Percentiles rank a stretch among this genome's conserved stretches.
Conservation (phyloP, 495 filamentous ascomycete species). For the Trichoderma asperelloides region DNA sequence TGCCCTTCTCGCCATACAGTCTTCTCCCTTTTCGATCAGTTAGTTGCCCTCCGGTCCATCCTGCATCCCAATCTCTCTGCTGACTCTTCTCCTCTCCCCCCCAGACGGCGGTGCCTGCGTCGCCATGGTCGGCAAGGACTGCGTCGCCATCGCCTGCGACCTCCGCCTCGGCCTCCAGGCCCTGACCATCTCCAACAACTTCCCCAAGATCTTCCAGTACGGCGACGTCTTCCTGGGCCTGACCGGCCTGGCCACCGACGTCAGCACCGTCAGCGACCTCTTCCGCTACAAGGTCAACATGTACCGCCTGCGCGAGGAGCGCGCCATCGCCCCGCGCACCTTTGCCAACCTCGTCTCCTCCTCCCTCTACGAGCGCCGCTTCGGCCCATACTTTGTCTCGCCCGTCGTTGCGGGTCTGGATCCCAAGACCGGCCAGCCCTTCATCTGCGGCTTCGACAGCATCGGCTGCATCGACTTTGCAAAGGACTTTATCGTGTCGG, state of each 20-base stretch:
- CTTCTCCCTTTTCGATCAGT: slow-evolving; percentile 87
- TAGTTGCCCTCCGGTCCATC: slow-evolving; percentile 23
- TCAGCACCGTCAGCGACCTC: slow-evolving; percentile 88
- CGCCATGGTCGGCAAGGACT: slow-evolving; percentile 98
- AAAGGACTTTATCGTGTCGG: slow-evolving; percentile 97
- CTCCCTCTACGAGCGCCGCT: slow-evolving; percentile 85
- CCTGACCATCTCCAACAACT: slow-evolving; percentile 97
- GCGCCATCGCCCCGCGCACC: slow-evolving; percentile 84
- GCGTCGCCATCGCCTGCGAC: slow-evolving; percentile 98
- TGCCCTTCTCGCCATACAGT: slow-evolving; percentile 28
- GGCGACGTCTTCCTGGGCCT: slow-evolving; percentile 94
- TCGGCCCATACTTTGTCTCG: slow-evolving; percentile 91
- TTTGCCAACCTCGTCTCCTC: slow-evolving; percentile 92
- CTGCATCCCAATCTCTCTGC: slow-evolving; percentile 2
- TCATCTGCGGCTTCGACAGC: slow-evolving; percentile 98
- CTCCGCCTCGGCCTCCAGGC: slow-evolving; percentile 94
- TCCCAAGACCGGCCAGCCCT: slow-evolving; percentile 81
- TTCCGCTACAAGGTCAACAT: slow-evolving; percentile 99
- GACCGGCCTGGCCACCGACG: slow-evolving; percentile 92
- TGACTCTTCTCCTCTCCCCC: not conserved
- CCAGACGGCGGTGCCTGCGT: slow-evolving; percentile 92
- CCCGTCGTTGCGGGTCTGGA: slow-evolving; percentile 94
- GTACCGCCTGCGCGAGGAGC: slow-evolving; percentile 97
- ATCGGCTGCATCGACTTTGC: slow-evolving; percentile 99
- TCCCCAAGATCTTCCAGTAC: slow-evolving; percentile 99